Conservation (phyloP, 2,329 filamentous ascomycete genomes). For the Ascosphaera pollenicola region DNA sequence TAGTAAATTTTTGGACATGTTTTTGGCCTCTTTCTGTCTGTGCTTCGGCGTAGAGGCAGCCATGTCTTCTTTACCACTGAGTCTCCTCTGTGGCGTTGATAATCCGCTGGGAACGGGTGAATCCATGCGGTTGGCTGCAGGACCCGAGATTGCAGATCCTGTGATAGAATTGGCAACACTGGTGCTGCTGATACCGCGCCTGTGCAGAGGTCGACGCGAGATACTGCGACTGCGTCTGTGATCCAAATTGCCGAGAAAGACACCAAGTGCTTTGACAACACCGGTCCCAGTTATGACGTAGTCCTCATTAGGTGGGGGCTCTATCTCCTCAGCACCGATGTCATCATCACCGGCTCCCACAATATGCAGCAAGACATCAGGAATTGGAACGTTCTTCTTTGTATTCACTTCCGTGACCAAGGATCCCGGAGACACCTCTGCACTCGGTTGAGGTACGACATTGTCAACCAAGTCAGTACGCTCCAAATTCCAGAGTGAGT, state of each 20-base stretch:
- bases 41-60: background rate
- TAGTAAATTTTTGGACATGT: constrained; percentile 81
- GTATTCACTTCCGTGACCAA: constrained; percentile 14
- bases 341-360: constrained; percentile 45
- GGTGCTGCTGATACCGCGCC: constrained; percentile 1
- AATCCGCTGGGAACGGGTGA: constrained; percentile 26
- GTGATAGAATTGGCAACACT: background rate
- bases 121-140: constrained; percentile 5
- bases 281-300: constrained; percentile 93
- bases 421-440: constrained; percentile 24
- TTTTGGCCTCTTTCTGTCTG: constrained; percentile 35
- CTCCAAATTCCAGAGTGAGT: constrained; percentile 82
- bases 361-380: constrained; percentile 68
- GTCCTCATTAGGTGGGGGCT: constrained; percentile 64
- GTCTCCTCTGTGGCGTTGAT: constrained; percentile 30
- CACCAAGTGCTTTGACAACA: constrained; percentile 80
- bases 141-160: background rate
- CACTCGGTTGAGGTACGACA: constrained; percentile 7
- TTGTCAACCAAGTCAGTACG: constrained; percentile 46
- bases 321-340: constrained; percentile 34
- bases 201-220: constrained; percentile 5
- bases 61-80: constrained; percentile 30
- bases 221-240: constrained; percentile 20
- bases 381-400: constrained; percentile 36
- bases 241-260: constrained; percentile 65